Base-by-base conservation (phyloP, 1,139 yeast genomes). In the Candida smagusa region DNA sequence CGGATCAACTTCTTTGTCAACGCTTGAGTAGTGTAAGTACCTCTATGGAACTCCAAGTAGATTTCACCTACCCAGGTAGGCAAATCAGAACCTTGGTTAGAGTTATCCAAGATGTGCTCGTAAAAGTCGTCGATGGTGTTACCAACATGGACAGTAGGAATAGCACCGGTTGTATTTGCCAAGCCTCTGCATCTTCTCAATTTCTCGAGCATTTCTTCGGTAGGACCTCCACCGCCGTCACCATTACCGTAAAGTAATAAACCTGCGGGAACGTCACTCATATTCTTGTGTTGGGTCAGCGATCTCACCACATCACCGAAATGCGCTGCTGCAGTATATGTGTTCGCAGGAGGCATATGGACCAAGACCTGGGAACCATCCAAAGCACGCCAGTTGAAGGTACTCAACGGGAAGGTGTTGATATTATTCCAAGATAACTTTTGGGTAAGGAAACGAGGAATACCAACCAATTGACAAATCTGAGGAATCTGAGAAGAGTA, bases 211-310 rank as follows among this genome's bases (percentile, higher is more conserved):
- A 89, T 90, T 54, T 85, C 96, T 31, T 85, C 85, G 4, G 88
- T 83, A 28, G 97, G 97, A 5, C 98, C 98, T 47, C 97, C 97
- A 45, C 98, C 98, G 50, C 98, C 98, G 56, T 92, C 98, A 54
- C 98, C 98, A 52, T 84, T 80, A 29, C 98, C 98, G 52, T 79
- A 92, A 38, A 89, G 69, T 55, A 92, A 66, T 55, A 92, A 68
- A 0, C 95, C 94, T 9, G 85, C 76, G 38, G 87, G 92, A 36
- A 84, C 90, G 48, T 80, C 79, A 40, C 89, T 81, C 46, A 85
- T 66, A 51, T 90, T 87, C 63, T 89, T 85, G 63, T 92, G 95
- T 53, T 88, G 92, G 28, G 68, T 67, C 42, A 81, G 76, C 1
- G 95, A 83, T 52, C 96, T 74, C 41, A 79, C 74, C 24, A 90